A percentile compares a stretch with the other conserved stretches of the same genome.
phyloP scores from a whole-genome alignment of 2,329 filamentous ascomycete genomes.

The Claviceps sp. region DNA sequence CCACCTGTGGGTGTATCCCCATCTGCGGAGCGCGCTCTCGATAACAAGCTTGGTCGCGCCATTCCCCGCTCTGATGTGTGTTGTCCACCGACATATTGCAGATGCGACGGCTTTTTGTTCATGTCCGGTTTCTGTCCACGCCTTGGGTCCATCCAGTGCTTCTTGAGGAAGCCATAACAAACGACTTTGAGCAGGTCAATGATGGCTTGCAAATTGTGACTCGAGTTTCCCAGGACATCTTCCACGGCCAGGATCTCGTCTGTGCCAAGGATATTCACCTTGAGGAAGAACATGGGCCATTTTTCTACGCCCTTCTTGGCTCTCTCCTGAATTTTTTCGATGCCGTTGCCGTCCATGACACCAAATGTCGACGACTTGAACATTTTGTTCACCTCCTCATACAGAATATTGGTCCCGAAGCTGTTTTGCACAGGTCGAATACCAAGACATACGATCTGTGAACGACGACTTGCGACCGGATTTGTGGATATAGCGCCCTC shows the following conservation, averaged over 20 bases:
- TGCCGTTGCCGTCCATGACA: conserved; percentile 30
- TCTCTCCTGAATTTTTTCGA: conserved; percentile 31
- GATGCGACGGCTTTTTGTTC: not conserved
- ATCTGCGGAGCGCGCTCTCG: not conserved
- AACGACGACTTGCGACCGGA: conserved; percentile 56
- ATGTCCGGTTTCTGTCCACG: conserved; percentile 10
- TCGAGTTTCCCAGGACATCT: conserved; percentile 29
- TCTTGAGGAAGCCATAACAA: conserved; percentile 60
- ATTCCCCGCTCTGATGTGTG: not conserved
- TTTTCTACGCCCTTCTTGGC: conserved; percentile 56
- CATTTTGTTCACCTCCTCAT: conserved; percentile 62
- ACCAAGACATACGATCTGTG: conserved; percentile 74
- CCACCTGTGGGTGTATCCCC: not conserved
- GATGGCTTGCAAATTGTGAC: conserved; percentile 33
- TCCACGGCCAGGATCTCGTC: conserved; percentile 22
- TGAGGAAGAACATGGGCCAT: conserved; percentile 85
- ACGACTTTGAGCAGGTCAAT: conserved; percentile 54
- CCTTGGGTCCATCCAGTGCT: conserved; percentile 53
- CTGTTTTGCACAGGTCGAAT: conserved; percentile 48
- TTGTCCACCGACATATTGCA: not conserved
- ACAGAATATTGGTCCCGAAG: conserved; percentile 50
- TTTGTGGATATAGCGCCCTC: conserved; percentile 57
- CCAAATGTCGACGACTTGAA: conserved; percentile 73
- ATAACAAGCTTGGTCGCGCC: not conserved
- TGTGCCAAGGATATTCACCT: conserved; percentile 33